Base-by-base conservation (phyloP, 768 basidiomycete genomes). In the Tylopilus vinaceipallidus region DNA sequence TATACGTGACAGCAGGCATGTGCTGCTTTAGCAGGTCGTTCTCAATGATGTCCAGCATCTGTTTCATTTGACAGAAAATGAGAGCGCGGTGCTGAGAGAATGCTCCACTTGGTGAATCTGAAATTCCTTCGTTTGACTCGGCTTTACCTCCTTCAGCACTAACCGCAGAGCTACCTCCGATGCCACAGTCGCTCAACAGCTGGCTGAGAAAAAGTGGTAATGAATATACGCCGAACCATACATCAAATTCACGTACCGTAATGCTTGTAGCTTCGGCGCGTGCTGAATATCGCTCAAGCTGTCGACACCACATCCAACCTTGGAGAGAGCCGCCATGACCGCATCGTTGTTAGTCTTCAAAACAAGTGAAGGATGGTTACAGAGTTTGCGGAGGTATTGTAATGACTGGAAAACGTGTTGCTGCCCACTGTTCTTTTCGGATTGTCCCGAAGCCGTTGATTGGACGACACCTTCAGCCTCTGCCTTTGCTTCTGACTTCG, bases 21-120 rank as follows among this genome's bases (percentile, higher is more conserved):
- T 87, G 80, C 34, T 79, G 73, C 59, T 86, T 88, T 80, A 99
- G 98, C 8, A 99, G 75, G 61, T 97, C 91, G 12, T 77, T 85
- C 70, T 98, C 95, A 59, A 99, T 95, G 65, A 98, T 88, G 66
- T 99, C 91, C 42, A 99, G 79, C 97, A 98, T 99, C 66, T 92
- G 90, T 68, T 98, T 97, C 83, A 98, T 91, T 72, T 99, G 97
- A 62, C 95, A 98, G 73, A 99, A 99, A 60, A 99, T 95, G 55
- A 99, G 82, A 47, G 95, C 95, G n/a, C 97, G 91, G 65, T 99
- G 97, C 58, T 95, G 95, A 19, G 95, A 90, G 64, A 94, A 88
- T 24, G 75, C 70, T 2, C 77, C 80, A 35, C 73, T 75, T 0
- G 73, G 48, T 4, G 70, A 45, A 35, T 66, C 78, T 12, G 80